These are phyloP conservation scores for Ensete ventricosum DNA, from an alignment of 176 grass and related monocot species.

Conservation along the genomic window DNA sequence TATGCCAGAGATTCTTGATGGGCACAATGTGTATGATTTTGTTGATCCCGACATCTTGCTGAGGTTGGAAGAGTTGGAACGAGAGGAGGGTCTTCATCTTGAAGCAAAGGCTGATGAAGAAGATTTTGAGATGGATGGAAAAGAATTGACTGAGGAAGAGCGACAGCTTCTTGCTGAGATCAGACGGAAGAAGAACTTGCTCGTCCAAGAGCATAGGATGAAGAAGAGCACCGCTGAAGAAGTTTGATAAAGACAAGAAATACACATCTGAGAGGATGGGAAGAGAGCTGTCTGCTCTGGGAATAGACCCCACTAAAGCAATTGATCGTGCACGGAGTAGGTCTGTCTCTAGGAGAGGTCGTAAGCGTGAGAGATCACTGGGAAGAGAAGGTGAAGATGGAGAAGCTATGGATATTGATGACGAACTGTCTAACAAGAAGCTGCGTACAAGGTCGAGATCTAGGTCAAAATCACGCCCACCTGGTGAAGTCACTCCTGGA, in stretches of 20 bases:
- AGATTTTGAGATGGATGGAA: constrained; percentile 55
- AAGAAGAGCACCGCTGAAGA: constrained; percentile 82
- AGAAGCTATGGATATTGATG: constrained; percentile 53
- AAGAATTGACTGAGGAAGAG: constrained; percentile 47
- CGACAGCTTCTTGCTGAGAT: constrained; percentile 42
- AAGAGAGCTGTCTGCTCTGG: constrained; percentile 43
- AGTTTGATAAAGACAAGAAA: constrained; percentile 42
- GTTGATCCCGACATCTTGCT: constrained; percentile 65
- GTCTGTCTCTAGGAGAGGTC: constrained; percentile 25
- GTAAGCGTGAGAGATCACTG: constrained; percentile 63
- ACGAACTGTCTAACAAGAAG: constrained; percentile 52
- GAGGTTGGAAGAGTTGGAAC: constrained; percentile 63
- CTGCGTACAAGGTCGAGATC: constrained; percentile 26
- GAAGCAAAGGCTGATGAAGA: constrained; percentile 35
- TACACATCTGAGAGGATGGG: constrained; percentile 44
- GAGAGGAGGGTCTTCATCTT: constrained; percentile 63
- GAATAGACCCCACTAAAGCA: constrained; percentile 41
- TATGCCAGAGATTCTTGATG: constrained; percentile 58
- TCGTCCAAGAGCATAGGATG: constrained; percentile 72
- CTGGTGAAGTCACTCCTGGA: constrained; percentile 43
- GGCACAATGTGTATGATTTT: constrained; percentile 71
- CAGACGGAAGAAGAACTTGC: constrained; percentile 50
- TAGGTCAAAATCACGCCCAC: constrained; percentile 35
- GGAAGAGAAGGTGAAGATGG: constrained; percentile 13
- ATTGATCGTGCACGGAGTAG: constrained; percentile 30